Conservation (phyloP, 805 yeast species). For the Starmerella scarabaei region DNA sequence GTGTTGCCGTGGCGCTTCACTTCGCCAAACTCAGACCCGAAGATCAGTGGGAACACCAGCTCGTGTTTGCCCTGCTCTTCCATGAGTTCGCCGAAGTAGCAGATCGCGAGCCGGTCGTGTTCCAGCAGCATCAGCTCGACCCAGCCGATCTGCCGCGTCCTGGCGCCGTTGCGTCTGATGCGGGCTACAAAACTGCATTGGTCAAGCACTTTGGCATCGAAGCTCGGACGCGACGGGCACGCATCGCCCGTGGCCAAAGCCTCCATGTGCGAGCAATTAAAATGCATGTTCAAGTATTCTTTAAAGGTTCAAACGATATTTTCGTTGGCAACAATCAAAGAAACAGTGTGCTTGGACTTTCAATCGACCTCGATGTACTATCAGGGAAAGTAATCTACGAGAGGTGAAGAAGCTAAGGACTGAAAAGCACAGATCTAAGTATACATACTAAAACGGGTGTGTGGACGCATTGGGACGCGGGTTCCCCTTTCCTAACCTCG, state of each 20-base stretch:
- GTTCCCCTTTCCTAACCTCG: no score
- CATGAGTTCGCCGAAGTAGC: constrained; percentile 3
- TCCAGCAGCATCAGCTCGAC: constrained; percentile 12
- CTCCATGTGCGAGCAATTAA: constrained; percentile 11
- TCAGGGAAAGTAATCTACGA: no score
- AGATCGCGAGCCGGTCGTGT: constrained; percentile 14
- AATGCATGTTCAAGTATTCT: constrained; percentile 6
- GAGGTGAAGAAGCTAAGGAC: no score
- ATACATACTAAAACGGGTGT: no score
- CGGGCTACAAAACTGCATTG: constrained; percentile 11
- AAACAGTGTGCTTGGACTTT: neutral
- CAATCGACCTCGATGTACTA: no score
- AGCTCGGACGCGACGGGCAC: neutral
- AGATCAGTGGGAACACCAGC: constrained; percentile 14
- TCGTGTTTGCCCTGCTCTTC: constrained; percentile 1
- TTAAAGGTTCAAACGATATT: no score
- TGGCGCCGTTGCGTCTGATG: constrained; percentile 14
- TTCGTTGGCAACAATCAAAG: neutral
- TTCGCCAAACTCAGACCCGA: constrained; percentile 13
- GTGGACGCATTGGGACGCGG: no score
- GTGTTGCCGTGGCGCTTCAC: constrained; percentile 18
- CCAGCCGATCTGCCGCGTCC: constrained; percentile 10
- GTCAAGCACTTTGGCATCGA: constrained; percentile 3
- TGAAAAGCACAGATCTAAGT: no score
- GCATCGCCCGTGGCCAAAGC: constrained; percentile 10